Conservation (phyloP, 2,329 filamentous ascomycete genomes). For the Aspergillus unguis region DNA sequence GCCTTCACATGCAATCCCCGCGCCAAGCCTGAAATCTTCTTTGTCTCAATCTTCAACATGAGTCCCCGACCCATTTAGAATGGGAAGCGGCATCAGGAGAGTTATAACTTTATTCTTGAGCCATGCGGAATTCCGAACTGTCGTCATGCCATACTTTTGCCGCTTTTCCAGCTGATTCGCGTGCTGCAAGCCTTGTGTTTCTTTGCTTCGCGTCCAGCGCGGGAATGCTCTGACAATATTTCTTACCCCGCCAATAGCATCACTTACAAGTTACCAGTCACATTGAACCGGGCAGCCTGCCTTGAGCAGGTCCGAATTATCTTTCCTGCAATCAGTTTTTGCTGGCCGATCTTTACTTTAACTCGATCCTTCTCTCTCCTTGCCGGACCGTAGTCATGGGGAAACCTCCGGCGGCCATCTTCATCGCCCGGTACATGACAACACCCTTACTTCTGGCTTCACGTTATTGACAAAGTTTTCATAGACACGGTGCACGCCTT, state of each 20-base stretch:
- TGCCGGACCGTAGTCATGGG: slow-evolving; percentile 23
- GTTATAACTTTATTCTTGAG: background rate
- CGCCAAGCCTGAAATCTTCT: too few relatives aligned
- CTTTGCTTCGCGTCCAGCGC: background rate
- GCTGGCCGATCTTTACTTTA: background rate
- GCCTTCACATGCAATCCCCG: too few relatives aligned
- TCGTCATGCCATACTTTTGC: slow-evolving; percentile 7
- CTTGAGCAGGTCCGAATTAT: background rate
- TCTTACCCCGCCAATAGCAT: slow-evolving; percentile 10
- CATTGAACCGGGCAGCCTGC: slow-evolving; percentile 3
- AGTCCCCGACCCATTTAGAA: too few relatives aligned
- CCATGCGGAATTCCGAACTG: slow-evolving; percentile 5
- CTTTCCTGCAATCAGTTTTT: background rate
- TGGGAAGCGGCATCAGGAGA: background rate
- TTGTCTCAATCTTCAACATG: background rate
- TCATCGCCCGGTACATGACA: slow-evolving; percentile 40
- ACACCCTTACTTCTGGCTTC: background rate
- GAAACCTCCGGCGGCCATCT: slow-evolving; percentile 41
- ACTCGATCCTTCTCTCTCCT: background rate
- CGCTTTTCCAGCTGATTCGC: background rate
- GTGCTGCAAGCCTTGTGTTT: slow-evolving; percentile 4
- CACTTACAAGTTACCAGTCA: slow-evolving; percentile 7
- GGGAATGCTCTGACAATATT: slow-evolving; percentile 10
- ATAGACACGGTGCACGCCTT: slow-evolving; percentile 83
- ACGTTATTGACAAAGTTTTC: slow-evolving; percentile 38